A percentile compares a stretch with the other conserved stretches of the same genome.
phyloP scores from a whole-genome alignment of 179 eudicot species.

The Spinacia oleracea region DNA sequence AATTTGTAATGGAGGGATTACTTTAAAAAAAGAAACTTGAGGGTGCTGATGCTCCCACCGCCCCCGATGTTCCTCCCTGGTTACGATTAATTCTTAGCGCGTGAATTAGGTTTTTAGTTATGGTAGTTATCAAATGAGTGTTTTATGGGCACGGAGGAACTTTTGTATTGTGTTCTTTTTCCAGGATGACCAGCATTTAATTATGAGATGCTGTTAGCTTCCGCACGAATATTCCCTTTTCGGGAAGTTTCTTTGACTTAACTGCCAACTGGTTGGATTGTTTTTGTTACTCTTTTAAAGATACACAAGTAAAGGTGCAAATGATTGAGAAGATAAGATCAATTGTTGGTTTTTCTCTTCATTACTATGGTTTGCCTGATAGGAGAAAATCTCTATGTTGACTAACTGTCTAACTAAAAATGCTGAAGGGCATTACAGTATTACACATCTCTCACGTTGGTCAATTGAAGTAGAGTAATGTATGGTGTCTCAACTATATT shows the following conservation, averaged over 20 bases:
- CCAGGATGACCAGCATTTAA: not conserved
- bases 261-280: not conserved
- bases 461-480: not conserved
- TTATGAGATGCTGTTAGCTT: not conserved
- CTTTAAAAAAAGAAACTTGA: too few species aligned
- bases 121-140: not conserved
- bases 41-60: too few species aligned
- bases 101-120: too few species aligned
- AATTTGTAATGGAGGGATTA: too few species aligned
- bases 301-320: not conserved
- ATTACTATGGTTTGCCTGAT: not conserved
- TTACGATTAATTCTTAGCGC: too few species aligned
- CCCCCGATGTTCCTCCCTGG: too few species aligned
- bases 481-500: not conserved
- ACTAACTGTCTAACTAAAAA: not conserved
- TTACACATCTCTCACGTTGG: not conserved
- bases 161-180: not conserved
- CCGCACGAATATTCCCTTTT: not conserved
- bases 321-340: not conserved
- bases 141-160: not conserved
- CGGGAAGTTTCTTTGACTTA: not conserved
- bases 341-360: not conserved
- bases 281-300: not conserved
- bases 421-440: too few species aligned
- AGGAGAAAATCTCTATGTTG: not conserved